These are phyloP conservation scores for Coemansia sp. DNA, from an alignment of 192 early-diverging fungal species.

Conservation along the genomic window DNA sequence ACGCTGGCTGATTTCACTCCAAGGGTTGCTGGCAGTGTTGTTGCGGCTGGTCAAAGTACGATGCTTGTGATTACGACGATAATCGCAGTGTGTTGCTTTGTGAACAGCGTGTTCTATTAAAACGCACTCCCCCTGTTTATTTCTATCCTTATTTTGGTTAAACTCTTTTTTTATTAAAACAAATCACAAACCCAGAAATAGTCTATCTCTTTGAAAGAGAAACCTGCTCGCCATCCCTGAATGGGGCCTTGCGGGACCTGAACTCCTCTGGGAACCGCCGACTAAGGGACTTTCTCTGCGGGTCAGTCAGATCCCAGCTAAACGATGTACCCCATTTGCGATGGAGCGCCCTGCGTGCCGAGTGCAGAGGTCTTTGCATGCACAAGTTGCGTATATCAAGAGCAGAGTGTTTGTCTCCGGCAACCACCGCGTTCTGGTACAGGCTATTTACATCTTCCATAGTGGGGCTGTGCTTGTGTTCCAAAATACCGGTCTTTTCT, in stretches of 20 bases:
- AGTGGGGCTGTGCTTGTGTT: constrained; percentile 42
- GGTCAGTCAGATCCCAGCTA: constrained; percentile 50
- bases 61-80: constrained; percentile 20
- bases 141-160: background rate
- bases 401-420: constrained; percentile 55
- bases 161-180: constrained; percentile 1
- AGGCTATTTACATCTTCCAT: constrained; percentile 54
- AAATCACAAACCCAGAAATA: too few species aligned
- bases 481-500: constrained; percentile 41
- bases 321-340: constrained; percentile 63
- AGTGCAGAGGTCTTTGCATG: constrained; percentile 43
- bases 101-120: constrained; percentile 23
- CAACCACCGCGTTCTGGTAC: constrained; percentile 55
- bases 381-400: constrained; percentile 57
- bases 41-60: constrained; percentile 22
- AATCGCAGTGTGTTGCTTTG: constrained; percentile 20
- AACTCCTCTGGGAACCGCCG: constrained; percentile 50
- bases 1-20: constrained; percentile 12
- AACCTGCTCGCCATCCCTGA: constrained; percentile 46
- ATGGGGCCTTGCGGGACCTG: constrained; percentile 32
- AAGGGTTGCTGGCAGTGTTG: constrained; percentile 8
- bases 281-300: constrained; percentile 42
- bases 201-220: background rate
- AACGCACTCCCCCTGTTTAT: background rate
- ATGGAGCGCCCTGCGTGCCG: constrained; percentile 40